Evolutionary conservation across 2,329 filamentous ascomycete species (phyloP).

Genomic region (Chaetomium globosum): DNA sequence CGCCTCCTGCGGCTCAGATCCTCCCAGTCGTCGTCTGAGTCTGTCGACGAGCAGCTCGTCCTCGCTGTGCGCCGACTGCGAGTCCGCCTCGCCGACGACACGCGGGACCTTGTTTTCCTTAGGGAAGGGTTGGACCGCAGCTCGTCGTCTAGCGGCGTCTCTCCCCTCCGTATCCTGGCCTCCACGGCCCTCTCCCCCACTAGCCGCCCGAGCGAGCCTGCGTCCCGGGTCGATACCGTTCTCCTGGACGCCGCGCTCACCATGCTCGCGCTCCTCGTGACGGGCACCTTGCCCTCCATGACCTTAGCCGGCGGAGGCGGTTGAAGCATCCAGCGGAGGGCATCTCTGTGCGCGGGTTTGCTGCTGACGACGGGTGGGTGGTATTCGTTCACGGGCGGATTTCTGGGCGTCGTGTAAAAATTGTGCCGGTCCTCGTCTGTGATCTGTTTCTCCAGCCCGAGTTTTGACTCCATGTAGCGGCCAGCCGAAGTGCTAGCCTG

Average conservation of each 20-base stretch:
- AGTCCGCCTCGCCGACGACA: conserved; percentile 35
- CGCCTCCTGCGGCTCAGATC: conserved; percentile 25
- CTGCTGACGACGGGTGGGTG: conserved; percentile 83
- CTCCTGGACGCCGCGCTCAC: conserved; percentile 54
- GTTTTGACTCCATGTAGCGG: conserved; percentile 55
- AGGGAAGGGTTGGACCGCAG: conserved; percentile 31
- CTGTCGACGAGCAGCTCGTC: conserved; percentile 37
- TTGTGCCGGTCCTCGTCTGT: conserved; percentile 56
- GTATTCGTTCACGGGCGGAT: conserved; percentile 80
- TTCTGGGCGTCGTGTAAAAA: conserved; percentile 63
- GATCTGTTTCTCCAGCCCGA: conserved; percentile 57
- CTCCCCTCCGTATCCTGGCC: conserved; percentile 51
- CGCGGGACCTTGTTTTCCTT: conserved; percentile 33
- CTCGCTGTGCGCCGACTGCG: conserved; percentile 37
- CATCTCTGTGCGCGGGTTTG: conserved; percentile 68
- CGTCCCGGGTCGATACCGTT: conserved; percentile 47
- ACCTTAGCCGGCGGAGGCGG: conserved; percentile 86
- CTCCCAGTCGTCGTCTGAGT: conserved; percentile 37
- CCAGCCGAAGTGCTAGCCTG: conserved; percentile 61
- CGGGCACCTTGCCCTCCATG: conserved; percentile 83
- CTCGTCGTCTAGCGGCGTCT: conserved; percentile 40
- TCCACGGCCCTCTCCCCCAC: conserved; percentile 52
- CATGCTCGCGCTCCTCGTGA: conserved; percentile 64
- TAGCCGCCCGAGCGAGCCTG: conserved; percentile 48
- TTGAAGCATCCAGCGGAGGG: conserved; percentile 88